Percentiles rank a stretch among this genome's conserved stretches.
phyloP scores from a whole-genome alignment of 768 basidiomycete species.

The Hericium alpestre region DNA sequence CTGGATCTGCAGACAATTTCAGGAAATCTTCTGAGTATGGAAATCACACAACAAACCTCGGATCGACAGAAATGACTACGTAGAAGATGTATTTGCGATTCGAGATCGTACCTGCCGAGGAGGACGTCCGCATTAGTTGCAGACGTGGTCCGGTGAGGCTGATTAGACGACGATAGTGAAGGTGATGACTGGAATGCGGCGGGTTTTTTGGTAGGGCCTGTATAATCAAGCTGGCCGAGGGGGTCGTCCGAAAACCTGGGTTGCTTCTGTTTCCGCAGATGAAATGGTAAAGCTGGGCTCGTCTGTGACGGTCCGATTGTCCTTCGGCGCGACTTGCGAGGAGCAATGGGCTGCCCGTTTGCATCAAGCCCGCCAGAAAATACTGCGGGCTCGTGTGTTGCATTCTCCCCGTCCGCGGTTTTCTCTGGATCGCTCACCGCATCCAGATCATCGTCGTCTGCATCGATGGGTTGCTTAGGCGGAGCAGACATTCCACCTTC shows the following conservation, averaged over 20 bases:
- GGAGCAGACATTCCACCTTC: constrained; percentile 11
- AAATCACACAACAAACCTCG: constrained; percentile 41
- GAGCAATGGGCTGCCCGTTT: not conserved
- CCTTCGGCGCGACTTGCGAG: constrained; percentile 9
- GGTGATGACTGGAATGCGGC: constrained; percentile 66
- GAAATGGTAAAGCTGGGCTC: constrained; percentile 59
- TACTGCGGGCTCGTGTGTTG: constrained; percentile 7
- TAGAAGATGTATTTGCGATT: constrained; percentile 62
- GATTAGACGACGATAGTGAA: constrained; percentile 41
- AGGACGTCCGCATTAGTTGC: constrained; percentile 42
- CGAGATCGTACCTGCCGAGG: constrained; percentile 55
- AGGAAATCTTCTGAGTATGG: not conserved
- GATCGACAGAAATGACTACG: constrained; percentile 83
- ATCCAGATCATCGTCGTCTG: constrained; percentile 37
- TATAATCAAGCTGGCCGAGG: constrained; percentile 51
- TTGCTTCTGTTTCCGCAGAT: constrained; percentile 39
- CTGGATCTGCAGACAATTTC: constrained; percentile 44
- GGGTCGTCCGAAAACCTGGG: constrained; percentile 64
- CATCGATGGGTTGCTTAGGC: constrained; percentile 20
- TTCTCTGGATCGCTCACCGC: constrained; percentile 29
- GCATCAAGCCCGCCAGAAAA: not conserved
- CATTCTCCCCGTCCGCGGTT: constrained; percentile 15
- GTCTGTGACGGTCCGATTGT: constrained; percentile 55
- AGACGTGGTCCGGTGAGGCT: constrained; percentile 34
- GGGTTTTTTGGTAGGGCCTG: constrained; percentile 23